Evolutionary conservation across 805 yeast genomes (phyloP).

Genomic region (Starmerella apicola): DNA sequence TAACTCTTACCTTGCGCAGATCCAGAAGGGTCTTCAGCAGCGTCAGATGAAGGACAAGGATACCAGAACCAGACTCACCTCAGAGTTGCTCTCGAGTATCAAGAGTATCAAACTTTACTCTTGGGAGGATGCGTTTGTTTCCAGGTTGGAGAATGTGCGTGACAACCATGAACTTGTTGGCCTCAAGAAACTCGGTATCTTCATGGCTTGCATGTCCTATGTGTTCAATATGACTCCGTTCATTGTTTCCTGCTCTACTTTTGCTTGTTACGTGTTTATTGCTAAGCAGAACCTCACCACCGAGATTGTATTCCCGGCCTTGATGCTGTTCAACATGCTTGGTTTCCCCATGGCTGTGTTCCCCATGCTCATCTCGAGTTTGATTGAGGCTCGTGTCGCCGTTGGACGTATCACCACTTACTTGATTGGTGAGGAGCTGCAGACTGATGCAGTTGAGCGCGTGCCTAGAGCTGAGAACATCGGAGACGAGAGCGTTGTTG

Average conservation of each 20-base stretch:
- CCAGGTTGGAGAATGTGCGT: constrained; percentile 66
- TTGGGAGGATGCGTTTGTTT: constrained; percentile 83
- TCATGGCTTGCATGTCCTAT: constrained; percentile 80
- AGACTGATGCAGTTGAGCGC: constrained; percentile 57
- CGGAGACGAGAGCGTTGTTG: constrained; percentile 49
- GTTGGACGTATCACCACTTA: constrained; percentile 52
- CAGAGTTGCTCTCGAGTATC: constrained; percentile 77
- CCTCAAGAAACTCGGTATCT: constrained; percentile 57
- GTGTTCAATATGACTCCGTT: constrained; percentile 82
- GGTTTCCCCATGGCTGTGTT: constrained; percentile 85
- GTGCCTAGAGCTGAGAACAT: constrained; percentile 46
- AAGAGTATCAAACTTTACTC: constrained; percentile 87
- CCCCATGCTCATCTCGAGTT: constrained; percentile 76
- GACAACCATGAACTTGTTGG: constrained; percentile 74
- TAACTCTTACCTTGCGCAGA: constrained; percentile 55
- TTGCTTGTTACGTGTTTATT: constrained; percentile 60
- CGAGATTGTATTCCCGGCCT: constrained; percentile 66
- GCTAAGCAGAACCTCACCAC: constrained; percentile 62
- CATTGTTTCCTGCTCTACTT: constrained; percentile 78
- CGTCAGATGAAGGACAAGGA: constrained; percentile 81
- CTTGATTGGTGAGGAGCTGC: constrained; percentile 61
- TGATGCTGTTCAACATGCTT: constrained; percentile 55
- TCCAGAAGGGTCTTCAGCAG: constrained; percentile 54
- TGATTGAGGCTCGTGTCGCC: constrained; percentile 69
- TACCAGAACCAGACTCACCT: constrained; percentile 74